Conservation (phyloP, 306 rosid species). For the Inga leiocalycina region DNA sequence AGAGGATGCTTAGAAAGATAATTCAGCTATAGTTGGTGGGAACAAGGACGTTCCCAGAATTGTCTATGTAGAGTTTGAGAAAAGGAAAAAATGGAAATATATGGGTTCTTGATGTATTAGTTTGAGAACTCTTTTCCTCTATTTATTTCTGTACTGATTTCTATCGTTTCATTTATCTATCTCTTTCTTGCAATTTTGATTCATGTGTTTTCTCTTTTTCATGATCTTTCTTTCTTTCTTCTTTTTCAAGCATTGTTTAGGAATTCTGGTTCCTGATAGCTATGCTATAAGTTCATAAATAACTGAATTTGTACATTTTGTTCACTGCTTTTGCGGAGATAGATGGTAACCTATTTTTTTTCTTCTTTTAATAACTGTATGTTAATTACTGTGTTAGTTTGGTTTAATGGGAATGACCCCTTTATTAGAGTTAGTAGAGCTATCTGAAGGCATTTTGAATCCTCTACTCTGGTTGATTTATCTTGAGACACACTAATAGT, state of each 20-base stretch:
- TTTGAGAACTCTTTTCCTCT: background rate
- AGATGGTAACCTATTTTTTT: background rate
- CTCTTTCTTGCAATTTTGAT: background rate
- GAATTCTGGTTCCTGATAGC: background rate
- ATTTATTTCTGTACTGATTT: too few relatives aligned
- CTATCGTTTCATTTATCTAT: background rate
- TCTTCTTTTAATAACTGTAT: background rate
- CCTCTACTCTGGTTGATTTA: background rate
- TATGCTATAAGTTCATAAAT: background rate
- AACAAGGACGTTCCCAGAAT: conserved; percentile 62
- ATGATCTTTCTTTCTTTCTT: too few relatives aligned
- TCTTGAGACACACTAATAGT: background rate
- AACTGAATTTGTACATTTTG: background rate
- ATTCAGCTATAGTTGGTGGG: conserved; percentile 75
- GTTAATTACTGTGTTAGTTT: too few relatives aligned
- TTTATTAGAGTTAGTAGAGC: background rate
- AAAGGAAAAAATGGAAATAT: too few relatives aligned
- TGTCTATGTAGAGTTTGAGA: too few relatives aligned
- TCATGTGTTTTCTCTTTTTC: too few relatives aligned
- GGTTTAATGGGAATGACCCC: background rate
- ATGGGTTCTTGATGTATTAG: too few relatives aligned
- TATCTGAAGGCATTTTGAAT: too few relatives aligned
- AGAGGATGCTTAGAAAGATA: too few relatives aligned
- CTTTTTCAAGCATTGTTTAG: too few relatives aligned
- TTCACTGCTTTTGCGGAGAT: too few relatives aligned